These are phyloP conservation scores for Colletotrichum zoysiae DNA, from an alignment of 2,329 filamentous ascomycete species.

Conservation along the genomic window DNA sequence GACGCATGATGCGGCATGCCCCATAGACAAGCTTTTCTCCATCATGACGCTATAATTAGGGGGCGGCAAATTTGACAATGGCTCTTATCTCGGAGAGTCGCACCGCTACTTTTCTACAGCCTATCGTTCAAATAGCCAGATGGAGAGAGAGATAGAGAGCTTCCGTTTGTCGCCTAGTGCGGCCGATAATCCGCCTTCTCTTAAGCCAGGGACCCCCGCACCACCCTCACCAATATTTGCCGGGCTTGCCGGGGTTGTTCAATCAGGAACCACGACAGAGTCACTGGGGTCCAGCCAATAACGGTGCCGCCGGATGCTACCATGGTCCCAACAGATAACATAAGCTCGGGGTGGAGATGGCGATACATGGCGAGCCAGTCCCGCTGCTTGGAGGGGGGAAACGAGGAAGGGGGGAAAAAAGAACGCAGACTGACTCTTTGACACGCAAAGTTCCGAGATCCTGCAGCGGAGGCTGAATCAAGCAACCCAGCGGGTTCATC, in stretches of 20 bases:
- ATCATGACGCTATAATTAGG: not conserved
- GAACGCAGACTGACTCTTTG: not conserved
- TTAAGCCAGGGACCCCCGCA: constrained; percentile 12
- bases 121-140: constrained; percentile 10
- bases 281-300: not conserved
- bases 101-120: not conserved
- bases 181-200: constrained; percentile 1
- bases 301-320: not conserved
- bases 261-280: not conserved
- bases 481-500: not conserved
- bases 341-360: not conserved
- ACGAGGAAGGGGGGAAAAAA: too few relatives aligned
- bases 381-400: not conserved
- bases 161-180: constrained; percentile 28
- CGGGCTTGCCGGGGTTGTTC: constrained; percentile 22
- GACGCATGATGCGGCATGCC: not conserved
- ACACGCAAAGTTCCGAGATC: not conserved
- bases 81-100: not conserved
- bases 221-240: constrained; percentile 6
- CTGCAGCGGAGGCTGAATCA: not conserved
- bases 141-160: not conserved
- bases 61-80: constrained; percentile 11
- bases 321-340: not conserved
- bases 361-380: not conserved
- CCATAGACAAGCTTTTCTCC: constrained; percentile 25